These are phyloP conservation scores for Russula vinacea DNA, from an alignment of 768 basidiomycete genomes.

Conservation along the genomic window DNA sequence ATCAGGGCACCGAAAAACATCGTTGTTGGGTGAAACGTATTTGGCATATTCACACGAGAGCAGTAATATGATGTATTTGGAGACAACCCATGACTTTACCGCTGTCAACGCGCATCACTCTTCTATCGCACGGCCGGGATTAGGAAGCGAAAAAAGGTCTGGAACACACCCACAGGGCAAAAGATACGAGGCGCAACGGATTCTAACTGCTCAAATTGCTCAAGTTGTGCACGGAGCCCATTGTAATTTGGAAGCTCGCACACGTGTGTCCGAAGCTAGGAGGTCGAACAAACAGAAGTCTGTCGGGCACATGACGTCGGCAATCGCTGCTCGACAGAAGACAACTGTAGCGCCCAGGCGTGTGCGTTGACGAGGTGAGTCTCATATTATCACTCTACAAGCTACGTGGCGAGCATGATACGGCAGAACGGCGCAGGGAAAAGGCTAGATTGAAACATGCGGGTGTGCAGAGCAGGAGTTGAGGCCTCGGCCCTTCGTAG, in stretches of 20 bases:
- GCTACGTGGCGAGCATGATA: slow-evolving; percentile 10
- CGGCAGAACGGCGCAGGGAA: not conserved
- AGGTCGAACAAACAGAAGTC: too few species aligned
- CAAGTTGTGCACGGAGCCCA: not conserved
- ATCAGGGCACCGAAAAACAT: not conserved
- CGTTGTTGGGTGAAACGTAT: not conserved
- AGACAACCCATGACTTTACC: not conserved
- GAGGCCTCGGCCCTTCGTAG: not conserved
- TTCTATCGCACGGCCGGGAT: not conserved
- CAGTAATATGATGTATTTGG: not conserved
- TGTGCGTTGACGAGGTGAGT: not conserved
- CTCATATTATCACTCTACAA: slow-evolving; percentile 17
- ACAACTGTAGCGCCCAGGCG: not conserved
- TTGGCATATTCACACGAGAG: not conserved
- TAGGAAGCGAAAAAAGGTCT: not conserved
- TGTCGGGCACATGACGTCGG: not conserved
- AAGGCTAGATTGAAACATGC: slow-evolving; percentile 7
- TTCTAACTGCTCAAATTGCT: not conserved
- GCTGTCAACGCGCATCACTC: not conserved
- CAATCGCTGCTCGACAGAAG: not conserved
- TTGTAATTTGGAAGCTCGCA: not conserved
- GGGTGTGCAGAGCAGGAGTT: not conserved
- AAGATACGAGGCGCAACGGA: not conserved
- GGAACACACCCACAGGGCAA: not conserved
- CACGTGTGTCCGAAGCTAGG: not conserved